phyloP scores from a whole-genome alignment of 208 protist species.

The Acanthamoeba lenticulata region DNA sequence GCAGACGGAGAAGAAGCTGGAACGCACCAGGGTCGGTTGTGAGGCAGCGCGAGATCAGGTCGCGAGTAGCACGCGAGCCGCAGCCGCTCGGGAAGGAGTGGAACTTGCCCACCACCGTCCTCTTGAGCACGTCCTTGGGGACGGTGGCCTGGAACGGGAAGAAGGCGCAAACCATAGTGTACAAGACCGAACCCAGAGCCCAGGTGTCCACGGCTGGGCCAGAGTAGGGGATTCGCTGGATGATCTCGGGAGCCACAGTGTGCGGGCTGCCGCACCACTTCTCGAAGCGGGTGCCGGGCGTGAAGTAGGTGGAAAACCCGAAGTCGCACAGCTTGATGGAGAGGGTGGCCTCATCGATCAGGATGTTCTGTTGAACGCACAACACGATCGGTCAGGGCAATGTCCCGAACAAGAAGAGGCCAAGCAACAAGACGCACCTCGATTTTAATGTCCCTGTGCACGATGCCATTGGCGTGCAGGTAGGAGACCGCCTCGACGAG shows the following conservation, averaged over 20 bases:
- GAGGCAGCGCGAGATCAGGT: constrained; percentile 30
- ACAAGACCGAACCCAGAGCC: constrained; percentile 97
- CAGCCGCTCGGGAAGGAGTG: constrained; percentile 47
- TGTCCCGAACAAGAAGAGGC: too few relatives aligned
- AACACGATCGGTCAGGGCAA: too few relatives aligned
- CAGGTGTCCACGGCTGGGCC: constrained; percentile 96
- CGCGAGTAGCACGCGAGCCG: not conserved
- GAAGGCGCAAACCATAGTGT: constrained; percentile 96
- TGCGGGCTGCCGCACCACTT: constrained; percentile 94
- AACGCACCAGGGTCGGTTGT: not conserved
- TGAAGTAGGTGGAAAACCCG: constrained; percentile 56
- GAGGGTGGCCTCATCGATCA: constrained; percentile 85
- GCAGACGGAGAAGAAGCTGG: not conserved
- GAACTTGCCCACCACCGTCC: not conserved
- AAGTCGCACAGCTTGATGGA: constrained; percentile 38
- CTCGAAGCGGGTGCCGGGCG: constrained; percentile 75
- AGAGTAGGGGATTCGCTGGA: constrained; percentile 86
- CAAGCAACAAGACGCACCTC: too few relatives aligned
- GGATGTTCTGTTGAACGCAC: constrained; percentile 83
- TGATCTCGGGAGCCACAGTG: constrained; percentile 93
- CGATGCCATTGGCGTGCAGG: not conserved
- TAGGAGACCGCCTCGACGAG: constrained; percentile 31
- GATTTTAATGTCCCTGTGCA: constrained; percentile 44
- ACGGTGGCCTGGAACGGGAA: constrained; percentile 91
- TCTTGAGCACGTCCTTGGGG: constrained; percentile 2